Percentiles rank a stretch among this genome's conserved stretches.
Conservation (phyloP, 2,329 filamentous ascomycete genomes). For the Aspergillus felis region DNA sequence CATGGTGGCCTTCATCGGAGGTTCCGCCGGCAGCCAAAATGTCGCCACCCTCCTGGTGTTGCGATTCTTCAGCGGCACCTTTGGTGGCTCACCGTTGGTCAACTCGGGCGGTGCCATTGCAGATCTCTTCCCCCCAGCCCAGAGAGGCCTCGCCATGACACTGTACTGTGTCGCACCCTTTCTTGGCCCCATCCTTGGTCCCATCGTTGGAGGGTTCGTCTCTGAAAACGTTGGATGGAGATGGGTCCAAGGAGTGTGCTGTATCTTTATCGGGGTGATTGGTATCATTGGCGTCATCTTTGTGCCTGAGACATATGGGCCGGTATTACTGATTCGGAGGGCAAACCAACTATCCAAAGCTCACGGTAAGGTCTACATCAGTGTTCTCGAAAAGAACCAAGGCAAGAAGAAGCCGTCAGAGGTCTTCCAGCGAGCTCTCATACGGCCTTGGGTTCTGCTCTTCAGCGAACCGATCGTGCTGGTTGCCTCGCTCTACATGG, state of each 20-base stretch:
- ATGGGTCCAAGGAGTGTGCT: slow-evolving; percentile 3
- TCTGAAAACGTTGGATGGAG: slow-evolving; percentile 5
- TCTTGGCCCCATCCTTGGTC: slow-evolving; percentile 3
- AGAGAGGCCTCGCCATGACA: slow-evolving; percentile 6
- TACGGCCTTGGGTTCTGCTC: slow-evolving; percentile 3
- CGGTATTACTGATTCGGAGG: not conserved
- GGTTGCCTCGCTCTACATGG: slow-evolving; percentile 10
- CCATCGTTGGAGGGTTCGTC: slow-evolving; percentile 5
- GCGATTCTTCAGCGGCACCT: slow-evolving; percentile 50
- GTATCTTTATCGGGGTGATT: not conserved
- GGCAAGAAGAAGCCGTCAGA: not conserved
- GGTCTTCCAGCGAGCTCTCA: not conserved
- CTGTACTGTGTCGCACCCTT: slow-evolving; percentile 3
- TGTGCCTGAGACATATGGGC: slow-evolving; percentile 5
- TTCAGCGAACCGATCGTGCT: slow-evolving; percentile 11
- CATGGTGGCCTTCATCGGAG: slow-evolving; percentile 19
- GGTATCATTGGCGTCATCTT: not conserved
- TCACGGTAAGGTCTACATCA: slow-evolving; percentile 4
- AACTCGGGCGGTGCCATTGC: slow-evolving; percentile 3
- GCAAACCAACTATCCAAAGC: not conserved
- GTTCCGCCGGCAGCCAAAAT: slow-evolving; percentile 47
- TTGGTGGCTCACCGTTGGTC: slow-evolving; percentile 14
- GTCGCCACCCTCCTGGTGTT: slow-evolving; percentile 56
- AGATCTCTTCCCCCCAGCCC: slow-evolving; percentile 1
- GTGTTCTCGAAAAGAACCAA: slow-evolving; percentile 1